These are phyloP conservation scores for Phytophthora pistaciae DNA, from an alignment of 352 stramenopile genomes.

Conservation along the genomic window DNA sequence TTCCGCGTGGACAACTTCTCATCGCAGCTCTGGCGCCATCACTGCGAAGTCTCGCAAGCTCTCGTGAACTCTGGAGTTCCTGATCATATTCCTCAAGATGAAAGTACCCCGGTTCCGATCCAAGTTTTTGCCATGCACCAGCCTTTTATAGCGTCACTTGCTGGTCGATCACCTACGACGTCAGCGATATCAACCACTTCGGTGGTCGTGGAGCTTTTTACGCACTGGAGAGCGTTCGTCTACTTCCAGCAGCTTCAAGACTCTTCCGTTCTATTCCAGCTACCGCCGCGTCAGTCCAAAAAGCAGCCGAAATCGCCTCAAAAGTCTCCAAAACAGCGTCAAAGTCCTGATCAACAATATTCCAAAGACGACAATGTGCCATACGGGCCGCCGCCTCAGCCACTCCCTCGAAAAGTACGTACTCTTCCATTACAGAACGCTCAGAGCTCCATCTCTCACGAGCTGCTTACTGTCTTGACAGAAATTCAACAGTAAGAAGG, in stretches of 20 bases:
- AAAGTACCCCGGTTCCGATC: neutral
- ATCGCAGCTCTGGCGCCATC: slow-evolving; percentile 29
- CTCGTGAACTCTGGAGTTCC: slow-evolving; percentile 42
- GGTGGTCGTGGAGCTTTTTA: slow-evolving; percentile 44
- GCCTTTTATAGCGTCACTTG: neutral
- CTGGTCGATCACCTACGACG: neutral
- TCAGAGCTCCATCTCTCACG: slow-evolving; percentile 1
- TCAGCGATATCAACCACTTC: slow-evolving; percentile 5
- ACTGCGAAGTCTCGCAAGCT: slow-evolving; percentile 23
- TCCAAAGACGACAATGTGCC: slow-evolving; percentile 8
- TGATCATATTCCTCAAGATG: slow-evolving; percentile 20
- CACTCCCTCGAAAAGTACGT: slow-evolving; percentile 35
- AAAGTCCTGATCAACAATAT: neutral
- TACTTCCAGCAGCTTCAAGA: slow-evolving; percentile 65
- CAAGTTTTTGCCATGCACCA: slow-evolving; percentile 26
- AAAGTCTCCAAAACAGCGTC: slow-evolving; percentile 9
- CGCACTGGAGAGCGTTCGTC: slow-evolving; percentile 61
- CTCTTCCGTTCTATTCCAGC: slow-evolving; percentile 42
- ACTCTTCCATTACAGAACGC: neutral
- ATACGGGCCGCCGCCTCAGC: slow-evolving; percentile 25
- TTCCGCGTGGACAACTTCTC: neutral
- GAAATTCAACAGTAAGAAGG: slow-evolving; percentile 54
- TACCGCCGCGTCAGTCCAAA: slow-evolving; percentile 9
- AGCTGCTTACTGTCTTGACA: slow-evolving; percentile 4
- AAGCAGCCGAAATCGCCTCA: slow-evolving; percentile 17